phyloP scores from a whole-genome alignment of 352 stramenopile genomes.

The Globisporangium acanthophoron region DNA sequence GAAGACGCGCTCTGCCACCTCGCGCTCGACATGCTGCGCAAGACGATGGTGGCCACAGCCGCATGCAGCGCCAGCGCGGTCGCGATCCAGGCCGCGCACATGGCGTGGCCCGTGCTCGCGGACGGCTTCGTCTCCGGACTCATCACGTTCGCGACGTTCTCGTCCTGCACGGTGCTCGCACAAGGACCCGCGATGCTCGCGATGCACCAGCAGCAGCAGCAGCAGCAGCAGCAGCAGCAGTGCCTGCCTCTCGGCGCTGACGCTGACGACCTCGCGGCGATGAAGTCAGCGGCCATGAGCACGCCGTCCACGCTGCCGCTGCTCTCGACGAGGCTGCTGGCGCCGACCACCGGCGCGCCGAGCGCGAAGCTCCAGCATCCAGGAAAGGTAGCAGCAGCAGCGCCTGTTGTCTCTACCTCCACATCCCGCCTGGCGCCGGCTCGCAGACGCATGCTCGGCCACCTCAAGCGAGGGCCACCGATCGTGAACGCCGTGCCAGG shows the following conservation, averaged over 20 bases:
- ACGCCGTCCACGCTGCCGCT: slow-evolving; percentile 24
- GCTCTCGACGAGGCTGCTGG: slow-evolving; percentile 13
- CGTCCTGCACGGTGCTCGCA: slow-evolving; percentile 32
- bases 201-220: neutral
- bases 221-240: neutral
- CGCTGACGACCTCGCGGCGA: neutral
- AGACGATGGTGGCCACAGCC: slow-evolving; percentile 13
- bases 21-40: slow-evolving; percentile 17
- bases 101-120: slow-evolving; percentile 27
- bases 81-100: slow-evolving; percentile 5
- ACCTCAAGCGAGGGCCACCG: slow-evolving; percentile 30
- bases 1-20: slow-evolving; percentile 18
- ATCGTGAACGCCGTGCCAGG: slow-evolving; percentile 50
- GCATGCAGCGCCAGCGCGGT: slow-evolving; percentile 11
- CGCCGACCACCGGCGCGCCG: slow-evolving; percentile 12
- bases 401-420: neutral
- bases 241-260: neutral
- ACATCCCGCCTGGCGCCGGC: slow-evolving; percentile 17
- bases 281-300: slow-evolving; percentile 2
- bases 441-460: slow-evolving; percentile 35
- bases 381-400: neutral
- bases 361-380: slow-evolving; percentile 2
- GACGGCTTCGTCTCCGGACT: slow-evolving; percentile 26
- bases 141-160: slow-evolving; percentile 53
- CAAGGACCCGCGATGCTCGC: slow-evolving; percentile 14